Evolutionary conservation across 1,139 yeast genomes (phyloP).

Genomic region (Candida freyschussii): DNA sequence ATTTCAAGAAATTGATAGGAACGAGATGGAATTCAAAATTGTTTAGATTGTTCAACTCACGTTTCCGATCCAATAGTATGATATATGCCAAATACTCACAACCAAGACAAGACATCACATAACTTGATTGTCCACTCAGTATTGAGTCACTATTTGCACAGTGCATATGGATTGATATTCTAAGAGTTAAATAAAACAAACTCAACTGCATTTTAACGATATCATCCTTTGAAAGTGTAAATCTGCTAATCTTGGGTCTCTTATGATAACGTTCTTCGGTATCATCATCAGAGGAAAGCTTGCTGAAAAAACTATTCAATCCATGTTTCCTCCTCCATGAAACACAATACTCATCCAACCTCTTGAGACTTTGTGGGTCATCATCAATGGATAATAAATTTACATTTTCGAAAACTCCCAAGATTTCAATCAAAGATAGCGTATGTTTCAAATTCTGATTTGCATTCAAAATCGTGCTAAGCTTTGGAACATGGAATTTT

Average conservation of each 20-base stretch:
- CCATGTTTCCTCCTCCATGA: conserved; percentile 12
- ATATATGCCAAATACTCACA: conserved; percentile 15
- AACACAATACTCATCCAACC: conserved; percentile 14
- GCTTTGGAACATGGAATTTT: conserved; percentile 23
- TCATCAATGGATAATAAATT: conserved; percentile 16
- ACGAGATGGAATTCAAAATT: conserved; percentile 25
- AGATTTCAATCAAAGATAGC: conserved; percentile 18
- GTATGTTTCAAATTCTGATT: conserved; percentile 19
- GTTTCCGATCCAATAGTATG: conserved; percentile 18
- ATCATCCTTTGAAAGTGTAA: conserved; percentile 12
- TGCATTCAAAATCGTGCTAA: conserved; percentile 19
- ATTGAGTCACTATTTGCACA: conserved; percentile 6
- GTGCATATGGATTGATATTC: conserved; percentile 17
- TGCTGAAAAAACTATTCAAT: conserved; percentile 10
- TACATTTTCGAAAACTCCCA: conserved; percentile 15
- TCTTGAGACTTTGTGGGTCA: conserved; percentile 11
- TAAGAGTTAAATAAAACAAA: conserved; percentile 20
- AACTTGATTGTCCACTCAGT: conserved; percentile 13
- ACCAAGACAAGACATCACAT: conserved; percentile 13
- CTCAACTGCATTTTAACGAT: conserved; percentile 19
- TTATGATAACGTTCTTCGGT: conserved; percentile 6
- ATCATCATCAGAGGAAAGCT: conserved; percentile 7
- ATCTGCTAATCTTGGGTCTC: conserved; percentile 6
- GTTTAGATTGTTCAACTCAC: conserved; percentile 23
- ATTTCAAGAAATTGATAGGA: conserved; percentile 24